Conservation (phyloP, 495 filamentous ascomycete species). For the Hypoxylon lienhwacheense region DNA sequence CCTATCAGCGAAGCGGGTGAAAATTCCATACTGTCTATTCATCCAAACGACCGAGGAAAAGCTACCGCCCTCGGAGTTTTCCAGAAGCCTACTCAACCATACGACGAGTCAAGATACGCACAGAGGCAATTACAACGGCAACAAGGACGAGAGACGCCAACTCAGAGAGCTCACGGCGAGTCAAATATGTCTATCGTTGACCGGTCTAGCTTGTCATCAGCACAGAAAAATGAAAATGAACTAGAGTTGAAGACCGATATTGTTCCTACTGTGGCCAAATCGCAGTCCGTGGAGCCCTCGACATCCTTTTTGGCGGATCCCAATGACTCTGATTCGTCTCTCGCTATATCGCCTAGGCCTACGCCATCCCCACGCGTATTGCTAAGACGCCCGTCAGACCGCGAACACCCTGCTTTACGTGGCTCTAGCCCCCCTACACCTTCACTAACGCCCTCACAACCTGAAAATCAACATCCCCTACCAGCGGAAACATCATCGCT, state of each 20-base stretch:
- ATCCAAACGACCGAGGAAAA: conserved; percentile 79
- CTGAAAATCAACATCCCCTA: conserved; percentile 29
- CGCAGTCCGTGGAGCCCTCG: conserved; percentile 41
- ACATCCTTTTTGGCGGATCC: conserved; percentile 42
- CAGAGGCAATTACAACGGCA: conserved; percentile 80
- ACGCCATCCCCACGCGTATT: conserved; percentile 32
- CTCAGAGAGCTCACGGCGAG: conserved; percentile 39
- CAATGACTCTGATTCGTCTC: conserved; percentile 38
- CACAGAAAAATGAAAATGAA: conserved; percentile 26
- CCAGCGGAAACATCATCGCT: conserved; percentile 31
- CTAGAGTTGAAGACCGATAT: conserved; percentile 24
- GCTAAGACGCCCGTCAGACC: conserved; percentile 47
- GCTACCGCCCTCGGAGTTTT: conserved; percentile 84
- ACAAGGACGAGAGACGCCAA: conserved; percentile 61
- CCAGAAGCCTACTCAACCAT: conserved; percentile 72
- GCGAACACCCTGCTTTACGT: conserved; percentile 52
- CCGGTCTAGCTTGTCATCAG: conserved; percentile 43
- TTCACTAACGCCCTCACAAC: conserved; percentile 35
- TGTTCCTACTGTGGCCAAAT: conserved; percentile 10
- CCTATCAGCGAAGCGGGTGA: conserved; percentile 72
- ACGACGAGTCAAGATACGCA: conserved; percentile 82
- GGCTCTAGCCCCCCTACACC: conserved; percentile 43
- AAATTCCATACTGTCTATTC: conserved; percentile 58
- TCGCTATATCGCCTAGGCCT: conserved; percentile 21
- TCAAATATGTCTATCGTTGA: conserved; percentile 31